Percentiles rank a stretch among this genome's conserved stretches.
These are phyloP conservation scores for Colletotrichum abscissum DNA, from an alignment of 2,329 filamentous ascomycete species.

Conservation along the genomic window DNA sequence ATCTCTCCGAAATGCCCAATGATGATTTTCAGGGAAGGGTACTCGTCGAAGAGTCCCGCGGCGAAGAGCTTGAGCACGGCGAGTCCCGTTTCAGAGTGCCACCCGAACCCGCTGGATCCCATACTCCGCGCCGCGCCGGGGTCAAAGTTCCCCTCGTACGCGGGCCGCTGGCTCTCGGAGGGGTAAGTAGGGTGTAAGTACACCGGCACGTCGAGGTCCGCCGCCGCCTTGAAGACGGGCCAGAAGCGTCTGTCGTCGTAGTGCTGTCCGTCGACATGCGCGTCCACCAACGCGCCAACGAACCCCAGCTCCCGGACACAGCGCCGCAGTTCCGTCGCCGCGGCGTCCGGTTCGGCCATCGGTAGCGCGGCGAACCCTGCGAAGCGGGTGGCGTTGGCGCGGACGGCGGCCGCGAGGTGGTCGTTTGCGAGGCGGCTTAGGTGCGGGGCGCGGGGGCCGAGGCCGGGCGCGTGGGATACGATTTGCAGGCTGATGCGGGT, in stretches of 20 bases:
- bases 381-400: background rate
- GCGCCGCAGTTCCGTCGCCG: slow-evolving; percentile 60
- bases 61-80: slow-evolving; percentile 22
- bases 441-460: slow-evolving; percentile 10
- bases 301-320: slow-evolving; percentile 69
- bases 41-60: slow-evolving; percentile 15
- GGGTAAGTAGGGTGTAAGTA: slow-evolving; percentile 69
- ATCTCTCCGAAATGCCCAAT: slow-evolving; percentile 40
- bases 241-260: slow-evolving; percentile 73
- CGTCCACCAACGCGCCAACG: slow-evolving; percentile 70
- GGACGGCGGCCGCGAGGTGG: slow-evolving; percentile 34
- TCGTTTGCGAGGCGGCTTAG: slow-evolving; percentile 43
- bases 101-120: slow-evolving; percentile 57
- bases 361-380: slow-evolving; percentile 37
- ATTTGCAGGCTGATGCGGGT: slow-evolving; percentile 40
- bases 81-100: slow-evolving; percentile 62
- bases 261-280: slow-evolving; percentile 66
- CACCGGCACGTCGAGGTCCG: slow-evolving; percentile 70
- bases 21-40: slow-evolving; percentile 14
- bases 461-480: slow-evolving; percentile 31
- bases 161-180: slow-evolving; percentile 40
- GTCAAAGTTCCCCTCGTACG: slow-evolving; percentile 44
- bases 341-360: slow-evolving; percentile 64
- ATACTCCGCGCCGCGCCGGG: slow-evolving; percentile 45
- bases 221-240: slow-evolving; percentile 66